Evolutionary conservation across 495 filamentous ascomycete genomes (phyloP).

Genomic region (Ramalina peruviana): DNA sequence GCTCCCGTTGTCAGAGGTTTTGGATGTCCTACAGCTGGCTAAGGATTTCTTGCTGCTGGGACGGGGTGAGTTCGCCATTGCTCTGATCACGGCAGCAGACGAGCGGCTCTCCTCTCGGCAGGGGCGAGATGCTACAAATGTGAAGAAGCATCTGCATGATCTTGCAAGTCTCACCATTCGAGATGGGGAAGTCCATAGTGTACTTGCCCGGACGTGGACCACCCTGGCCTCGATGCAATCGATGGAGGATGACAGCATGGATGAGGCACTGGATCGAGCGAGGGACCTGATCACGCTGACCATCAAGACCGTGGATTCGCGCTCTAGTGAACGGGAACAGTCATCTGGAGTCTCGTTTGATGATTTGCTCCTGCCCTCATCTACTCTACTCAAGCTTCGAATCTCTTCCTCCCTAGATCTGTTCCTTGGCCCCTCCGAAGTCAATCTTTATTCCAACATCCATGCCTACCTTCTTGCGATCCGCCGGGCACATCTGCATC

Average conservation of each 20-base stretch:
- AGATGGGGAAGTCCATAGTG: slow-evolving; percentile 69
- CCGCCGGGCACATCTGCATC: slow-evolving; percentile 64
- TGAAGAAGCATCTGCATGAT: slow-evolving; percentile 16
- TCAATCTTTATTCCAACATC: slow-evolving; percentile 65
- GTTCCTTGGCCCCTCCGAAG: slow-evolving; percentile 62
- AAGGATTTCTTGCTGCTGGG: slow-evolving; percentile 79
- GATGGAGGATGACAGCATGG: slow-evolving; percentile 57
- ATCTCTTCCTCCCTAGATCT: slow-evolving; percentile 74
- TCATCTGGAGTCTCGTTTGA: slow-evolving; percentile 38
- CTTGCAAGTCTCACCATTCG: slow-evolving; percentile 54
- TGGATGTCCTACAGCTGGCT: slow-evolving; percentile 63
- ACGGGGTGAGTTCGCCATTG: slow-evolving; percentile 79
- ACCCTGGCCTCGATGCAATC: slow-evolving; percentile 60
- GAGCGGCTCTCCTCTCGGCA: slow-evolving; percentile 46
- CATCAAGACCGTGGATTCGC: slow-evolving; percentile 22
- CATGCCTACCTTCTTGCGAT: slow-evolving; percentile 78
- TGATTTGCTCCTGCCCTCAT: slow-evolving; percentile 68
- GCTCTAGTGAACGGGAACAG: background rate
- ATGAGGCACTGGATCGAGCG: slow-evolving; percentile 66
- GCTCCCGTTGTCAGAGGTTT: slow-evolving; percentile 58
- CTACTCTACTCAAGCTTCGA: slow-evolving; percentile 55
- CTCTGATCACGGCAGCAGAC: slow-evolving; percentile 72
- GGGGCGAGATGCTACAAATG: slow-evolving; percentile 17
- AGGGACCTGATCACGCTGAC: slow-evolving; percentile 59
- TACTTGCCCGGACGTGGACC: slow-evolving; percentile 62